Evolutionary conservation across 2,329 filamentous ascomycete species (phyloP).

Genomic region (Pseudogymnoascus sp.): DNA sequence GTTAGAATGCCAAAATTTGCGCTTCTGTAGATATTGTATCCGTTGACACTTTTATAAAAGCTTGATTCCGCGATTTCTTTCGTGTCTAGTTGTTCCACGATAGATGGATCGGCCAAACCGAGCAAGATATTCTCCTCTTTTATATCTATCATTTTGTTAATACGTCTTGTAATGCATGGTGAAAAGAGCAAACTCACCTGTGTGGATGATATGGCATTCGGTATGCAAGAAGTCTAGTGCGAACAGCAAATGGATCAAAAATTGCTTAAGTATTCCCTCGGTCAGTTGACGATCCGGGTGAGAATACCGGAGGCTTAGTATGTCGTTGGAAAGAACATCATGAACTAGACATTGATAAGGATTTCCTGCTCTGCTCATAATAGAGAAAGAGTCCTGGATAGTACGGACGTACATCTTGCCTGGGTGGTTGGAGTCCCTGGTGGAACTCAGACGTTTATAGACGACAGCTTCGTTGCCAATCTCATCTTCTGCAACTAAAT

Average conservation of each 20-base stretch:
- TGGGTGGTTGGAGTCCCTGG: conserved; percentile 17
- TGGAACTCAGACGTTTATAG: conserved; percentile 19
- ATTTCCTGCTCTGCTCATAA: conserved; percentile 18
- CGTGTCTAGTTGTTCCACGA: conserved; percentile 19
- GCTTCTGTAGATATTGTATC: conserved; percentile 19
- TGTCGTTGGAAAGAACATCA: conserved; percentile 19
- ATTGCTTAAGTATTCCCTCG: neutral
- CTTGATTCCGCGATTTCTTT: conserved; percentile 16
- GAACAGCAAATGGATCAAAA: conserved; percentile 2
- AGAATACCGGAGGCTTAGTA: conserved; percentile 16
- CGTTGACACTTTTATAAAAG: conserved; percentile 16
- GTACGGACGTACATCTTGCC: conserved; percentile 13
- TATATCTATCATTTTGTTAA: conserved; percentile 18
- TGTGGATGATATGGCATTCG: conserved; percentile 12
- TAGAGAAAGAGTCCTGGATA: conserved; percentile 19
- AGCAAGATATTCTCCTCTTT: conserved; percentile 21
- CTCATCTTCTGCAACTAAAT: conserved; percentile 20
- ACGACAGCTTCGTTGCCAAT: conserved; percentile 19
- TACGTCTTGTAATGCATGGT: conserved; percentile 13
- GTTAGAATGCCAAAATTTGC: conserved; percentile 19
- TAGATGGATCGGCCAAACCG: conserved; percentile 17
- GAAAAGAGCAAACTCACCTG: conserved; percentile 12
- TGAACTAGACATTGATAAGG: conserved; percentile 20
- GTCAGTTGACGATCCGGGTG: conserved; percentile 12
- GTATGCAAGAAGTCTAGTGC: conserved; percentile 11